Base-by-base conservation (phyloP, 495 filamentous ascomycete species). In the Letharia lupina region DNA sequence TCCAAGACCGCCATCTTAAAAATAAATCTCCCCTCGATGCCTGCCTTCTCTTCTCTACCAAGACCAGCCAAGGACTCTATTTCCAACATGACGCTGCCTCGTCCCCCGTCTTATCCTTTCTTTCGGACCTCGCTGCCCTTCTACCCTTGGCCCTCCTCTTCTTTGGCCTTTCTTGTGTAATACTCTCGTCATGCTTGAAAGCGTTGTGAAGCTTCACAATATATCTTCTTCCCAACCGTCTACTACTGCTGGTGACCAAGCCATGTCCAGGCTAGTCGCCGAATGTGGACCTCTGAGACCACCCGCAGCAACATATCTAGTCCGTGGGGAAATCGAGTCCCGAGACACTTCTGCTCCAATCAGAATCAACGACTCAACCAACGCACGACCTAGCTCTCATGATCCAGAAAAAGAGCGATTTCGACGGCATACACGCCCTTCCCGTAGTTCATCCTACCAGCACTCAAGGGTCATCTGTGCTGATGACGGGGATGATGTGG, bases 401-500 rank as follows among this genome's bases (percentile, higher is more conserved):
- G 59, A 66, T 50, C 35, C 45, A 42, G 64, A 66, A 35, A 66
- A 66, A 45, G 18, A 4, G n/a, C 47, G 23, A 7, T 35, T 56
- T 13, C 16, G 62, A 45, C 45, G 28, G 9, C 45, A 62, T 28
- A 39, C 45, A 62, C 54, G 10, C 45, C 33, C 10, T 45, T 28
- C 20, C 18, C 54, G 28, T 39, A 31, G 5, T 33, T 28, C 40
- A n/a, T 13, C 47, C 39, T 62, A 66, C 45, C 41, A 45, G 4
- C 44, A 37, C 16, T 57, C 54, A 57, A 23, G 33, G 33, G 31
- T 57, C 33, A 57, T 16, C 6, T 39, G 56, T 23, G 47, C 59
- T n/a, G 61, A 69, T 11, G 45, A 56, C 15, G 68, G 67, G 7
- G 56, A 67, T 35, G 67, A 65, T 0, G 61, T 66, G n/a, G 65